These are phyloP conservation scores for Artemisia tridentata DNA, from an alignment of 129 eudicot genomes.

Conservation along the genomic window DNA sequence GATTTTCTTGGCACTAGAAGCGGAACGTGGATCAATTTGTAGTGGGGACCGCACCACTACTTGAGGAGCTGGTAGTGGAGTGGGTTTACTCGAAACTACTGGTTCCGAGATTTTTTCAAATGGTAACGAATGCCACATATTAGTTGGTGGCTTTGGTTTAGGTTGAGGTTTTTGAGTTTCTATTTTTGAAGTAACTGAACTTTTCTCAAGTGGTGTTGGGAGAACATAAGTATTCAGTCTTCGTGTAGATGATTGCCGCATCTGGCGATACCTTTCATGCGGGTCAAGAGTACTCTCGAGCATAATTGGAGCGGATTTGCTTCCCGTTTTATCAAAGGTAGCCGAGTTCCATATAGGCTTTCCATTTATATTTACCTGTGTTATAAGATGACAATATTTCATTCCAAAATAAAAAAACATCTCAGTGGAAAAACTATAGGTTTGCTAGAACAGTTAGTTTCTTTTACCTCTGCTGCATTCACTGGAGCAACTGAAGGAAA, in stretches of 20 bases:
- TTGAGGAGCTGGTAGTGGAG: slow-evolving; percentile 45
- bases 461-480: slow-evolving; percentile 44
- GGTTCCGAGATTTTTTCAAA: slow-evolving; percentile 43
- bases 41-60: slow-evolving; percentile 37
- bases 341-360: slow-evolving; percentile 42
- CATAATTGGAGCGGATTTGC: slow-evolving; percentile 79
- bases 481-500: slow-evolving; percentile 39
- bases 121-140: slow-evolving; percentile 62
- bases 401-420: slow-evolving; percentile 9
- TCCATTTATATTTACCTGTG: slow-evolving; percentile 40
- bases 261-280: slow-evolving; percentile 45
- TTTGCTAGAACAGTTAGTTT: not conserved
- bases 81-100: slow-evolving; percentile 19
- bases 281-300: slow-evolving; percentile 45
- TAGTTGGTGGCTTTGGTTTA: slow-evolving; percentile 41
- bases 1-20: slow-evolving; percentile 44
- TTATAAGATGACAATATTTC: not conserved
- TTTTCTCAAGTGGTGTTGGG: slow-evolving; percentile 63
- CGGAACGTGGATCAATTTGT: slow-evolving; percentile 28
- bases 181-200: slow-evolving; percentile 37
- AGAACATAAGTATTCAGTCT: slow-evolving; percentile 62
- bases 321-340: slow-evolving; percentile 33
- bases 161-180: slow-evolving; percentile 40
- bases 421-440: slow-evolving; percentile 1
- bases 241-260: slow-evolving; percentile 52